phyloP scores from a whole-genome alignment of 768 basidiomycete genomes.

The Naematelia aurantialba region DNA sequence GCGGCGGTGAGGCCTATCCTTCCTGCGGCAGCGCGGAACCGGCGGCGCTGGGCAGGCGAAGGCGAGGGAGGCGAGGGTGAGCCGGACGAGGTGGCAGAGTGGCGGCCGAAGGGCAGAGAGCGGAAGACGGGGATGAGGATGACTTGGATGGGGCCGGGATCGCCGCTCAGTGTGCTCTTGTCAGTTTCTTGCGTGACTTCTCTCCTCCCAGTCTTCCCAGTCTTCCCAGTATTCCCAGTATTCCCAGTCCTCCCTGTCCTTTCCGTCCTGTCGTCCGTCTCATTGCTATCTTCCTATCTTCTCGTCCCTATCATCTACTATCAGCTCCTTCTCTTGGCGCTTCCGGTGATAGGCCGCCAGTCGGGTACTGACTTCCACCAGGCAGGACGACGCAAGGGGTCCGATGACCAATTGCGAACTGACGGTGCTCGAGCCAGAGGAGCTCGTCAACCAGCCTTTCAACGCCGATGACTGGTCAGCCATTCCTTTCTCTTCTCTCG shows the following conservation, averaged over 20 bases:
- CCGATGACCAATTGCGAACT: slow-evolving; percentile 48
- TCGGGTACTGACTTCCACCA: slow-evolving; percentile 16
- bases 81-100: slow-evolving; percentile 48
- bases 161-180: slow-evolving; percentile 75
- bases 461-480: slow-evolving; percentile 63
- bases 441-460: slow-evolving; percentile 73
- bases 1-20: slow-evolving; percentile 1
- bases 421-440: slow-evolving; percentile 73
- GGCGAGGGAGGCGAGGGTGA: slow-evolving; percentile 47
- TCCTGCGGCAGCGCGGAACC: slow-evolving; percentile 35
- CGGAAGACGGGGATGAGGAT: slow-evolving; percentile 81
- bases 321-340: no score
- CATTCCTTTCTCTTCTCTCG: neutral
- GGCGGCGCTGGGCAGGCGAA: slow-evolving; percentile 51
- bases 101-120: slow-evolving; percentile 20
- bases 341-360: no score
- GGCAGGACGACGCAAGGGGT: slow-evolving; percentile 43
- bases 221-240: no score
- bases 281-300: no score
- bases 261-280: no score
- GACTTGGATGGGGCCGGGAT: slow-evolving; percentile 71
- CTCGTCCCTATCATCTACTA: no score
- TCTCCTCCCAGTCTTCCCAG: neutral
- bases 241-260: no score
- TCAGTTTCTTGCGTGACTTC: slow-evolving; percentile 52